Conservation (phyloP, 768 basidiomycete species). For the Rhizopogon salebrosus region DNA sequence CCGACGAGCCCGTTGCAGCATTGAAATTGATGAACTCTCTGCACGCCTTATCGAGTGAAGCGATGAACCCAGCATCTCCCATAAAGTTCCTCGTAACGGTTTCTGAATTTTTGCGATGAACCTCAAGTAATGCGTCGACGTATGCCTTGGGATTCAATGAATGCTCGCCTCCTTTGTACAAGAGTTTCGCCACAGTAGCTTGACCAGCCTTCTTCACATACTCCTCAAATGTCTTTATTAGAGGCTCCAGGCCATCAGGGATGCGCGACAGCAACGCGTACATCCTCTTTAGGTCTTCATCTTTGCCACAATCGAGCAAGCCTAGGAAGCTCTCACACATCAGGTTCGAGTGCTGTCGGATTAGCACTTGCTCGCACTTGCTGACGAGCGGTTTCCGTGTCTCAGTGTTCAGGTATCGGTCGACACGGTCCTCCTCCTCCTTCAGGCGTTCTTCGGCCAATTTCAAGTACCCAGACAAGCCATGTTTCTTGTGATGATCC, state of each 20-base stretch:
- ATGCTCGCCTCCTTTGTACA: slow-evolving; percentile 52
- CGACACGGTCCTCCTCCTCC: slow-evolving; percentile 94
- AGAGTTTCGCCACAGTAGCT: slow-evolving; percentile 70
- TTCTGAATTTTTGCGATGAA: slow-evolving; percentile 88
- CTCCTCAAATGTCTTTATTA: slow-evolving; percentile 89
- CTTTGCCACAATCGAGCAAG: slow-evolving; percentile 88
- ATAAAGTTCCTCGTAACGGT: slow-evolving; percentile 85
- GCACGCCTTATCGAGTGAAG: slow-evolving; percentile 91
- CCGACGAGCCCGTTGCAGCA: slow-evolving; percentile 78
- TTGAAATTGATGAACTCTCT: slow-evolving; percentile 94
- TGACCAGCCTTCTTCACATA: slow-evolving; percentile 92
- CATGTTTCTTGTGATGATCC: slow-evolving; percentile 83
- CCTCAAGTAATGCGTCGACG: slow-evolving; percentile 86
- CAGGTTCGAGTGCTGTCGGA: slow-evolving; percentile 74
- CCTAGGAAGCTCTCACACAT: slow-evolving; percentile 94
- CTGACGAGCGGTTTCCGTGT: slow-evolving; percentile 80
- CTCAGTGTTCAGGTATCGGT: slow-evolving; percentile 85
- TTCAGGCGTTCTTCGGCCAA: slow-evolving; percentile 88
- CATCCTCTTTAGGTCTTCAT: slow-evolving; percentile 93
- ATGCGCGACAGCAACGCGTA: slow-evolving; percentile 90
- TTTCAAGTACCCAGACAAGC: slow-evolving; percentile 90
- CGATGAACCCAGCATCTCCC: slow-evolving; percentile 91
- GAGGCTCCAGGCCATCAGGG: slow-evolving; percentile 82
- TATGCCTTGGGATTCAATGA: slow-evolving; percentile 88
- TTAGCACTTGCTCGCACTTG: slow-evolving; percentile 90